Evolutionary conservation across 257 asterid genomes (phyloP).

Genomic region (Solanum piurae): DNA sequence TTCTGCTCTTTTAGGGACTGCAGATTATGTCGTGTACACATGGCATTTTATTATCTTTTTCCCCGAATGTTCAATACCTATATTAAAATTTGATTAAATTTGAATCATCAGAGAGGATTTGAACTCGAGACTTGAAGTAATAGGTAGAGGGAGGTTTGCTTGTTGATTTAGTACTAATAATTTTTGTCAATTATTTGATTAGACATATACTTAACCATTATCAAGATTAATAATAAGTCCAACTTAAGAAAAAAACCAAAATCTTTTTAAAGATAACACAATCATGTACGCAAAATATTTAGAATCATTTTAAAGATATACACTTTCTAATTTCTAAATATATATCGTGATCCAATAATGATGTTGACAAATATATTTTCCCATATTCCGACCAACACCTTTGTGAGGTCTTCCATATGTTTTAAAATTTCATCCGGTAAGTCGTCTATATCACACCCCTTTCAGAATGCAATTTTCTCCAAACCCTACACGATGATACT

Average conservation of each 20-base stretch:
- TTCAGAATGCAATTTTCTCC: not conserved
- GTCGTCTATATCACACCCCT: not conserved
- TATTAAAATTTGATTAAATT: not conserved
- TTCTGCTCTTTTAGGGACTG: conserved; percentile 22
- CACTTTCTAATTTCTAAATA: not conserved
- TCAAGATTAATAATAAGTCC: not conserved
- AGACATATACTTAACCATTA: not conserved
- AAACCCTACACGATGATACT: not conserved
- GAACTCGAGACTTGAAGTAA: not conserved
- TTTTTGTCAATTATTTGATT: not conserved
- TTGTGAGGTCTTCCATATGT: not conserved
- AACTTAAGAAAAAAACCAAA: not conserved
- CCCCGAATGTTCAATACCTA: accelerated
- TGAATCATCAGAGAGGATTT: no score
- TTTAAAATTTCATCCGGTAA: not conserved
- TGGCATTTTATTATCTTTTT: not conserved
- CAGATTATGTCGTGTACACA: conserved; percentile 1
- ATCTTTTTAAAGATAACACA: not conserved
- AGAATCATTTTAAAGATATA: not conserved
- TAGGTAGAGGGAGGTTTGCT: not conserved
- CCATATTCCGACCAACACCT: not conserved
- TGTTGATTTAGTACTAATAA: not conserved
- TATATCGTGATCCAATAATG: not conserved
- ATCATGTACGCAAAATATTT: not conserved
- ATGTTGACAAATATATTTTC: not conserved